Evolutionary conservation across 73 alveolate species (phyloP), one percentile per base, ranked within the genome.

Genomic region (Blepharisma stoltei): DNA sequence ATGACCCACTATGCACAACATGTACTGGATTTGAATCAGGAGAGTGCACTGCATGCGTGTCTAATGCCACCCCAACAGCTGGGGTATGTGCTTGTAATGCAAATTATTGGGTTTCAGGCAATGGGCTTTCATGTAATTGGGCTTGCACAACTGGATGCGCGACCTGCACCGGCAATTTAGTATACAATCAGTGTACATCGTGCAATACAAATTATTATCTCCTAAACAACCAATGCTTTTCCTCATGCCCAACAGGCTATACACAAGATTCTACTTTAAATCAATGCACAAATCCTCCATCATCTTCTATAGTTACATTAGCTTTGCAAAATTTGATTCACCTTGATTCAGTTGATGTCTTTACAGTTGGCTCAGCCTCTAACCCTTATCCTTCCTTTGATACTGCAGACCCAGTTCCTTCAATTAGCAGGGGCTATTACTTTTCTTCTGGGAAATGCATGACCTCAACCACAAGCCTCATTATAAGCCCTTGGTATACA

Each of bases 161-260:
- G 2, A 60, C 73, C 14, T 60, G 73, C 23, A 60, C 73, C 4
- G 23, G 46, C 5, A 14, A n/a, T 9, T 14, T 38, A 20, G 49
- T 25, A 8, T n/a, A 25, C 23, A 8, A 14, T 20, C 14, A 14
- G 2, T 60, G 73, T 5, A 20, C 73, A 14, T 60, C 73, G 0
- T 60, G 73, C 23, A 60, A 14, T 18, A 25, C 18, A 14, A 25
- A 60, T 25, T 60, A 60, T 25, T n/a, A 20, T 25, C 46, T 60
- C 0, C 23, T 14, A 0, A 60, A 38, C 23, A 60, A n/a, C 2
- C 18, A n/a, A 60, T 60, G 73, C 45, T 25, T 60, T 20, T 20
- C 73, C 38, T 20, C 73, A 14, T 60, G 73, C 23, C 73, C 73
- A 20, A 25, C 37, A 18, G 73, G 73, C 14, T 60, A 60, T 60